phyloP scores from a whole-genome alignment of 208 protist genomes.

The Angomonas deanei region DNA sequence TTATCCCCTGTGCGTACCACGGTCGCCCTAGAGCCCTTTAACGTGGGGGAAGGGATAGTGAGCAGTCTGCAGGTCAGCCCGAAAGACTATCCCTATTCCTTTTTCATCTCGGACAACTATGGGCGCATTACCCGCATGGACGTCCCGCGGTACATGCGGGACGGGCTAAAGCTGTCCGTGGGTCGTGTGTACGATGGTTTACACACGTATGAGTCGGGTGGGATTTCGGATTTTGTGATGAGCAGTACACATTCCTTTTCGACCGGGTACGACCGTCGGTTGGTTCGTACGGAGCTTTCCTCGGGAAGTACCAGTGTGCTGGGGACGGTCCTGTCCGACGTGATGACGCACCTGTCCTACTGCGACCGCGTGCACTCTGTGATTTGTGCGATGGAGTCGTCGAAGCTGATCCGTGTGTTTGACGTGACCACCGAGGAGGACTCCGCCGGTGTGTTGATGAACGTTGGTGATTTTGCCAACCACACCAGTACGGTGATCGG shows the following conservation, averaged over 20 bases:
- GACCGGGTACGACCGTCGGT: slow-evolving; percentile 51
- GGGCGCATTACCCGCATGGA: slow-evolving; percentile 40
- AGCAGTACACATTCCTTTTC: slow-evolving; percentile 40
- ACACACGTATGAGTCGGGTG: slow-evolving; percentile 40
- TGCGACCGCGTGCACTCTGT: slow-evolving; percentile 12
- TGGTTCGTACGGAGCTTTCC: slow-evolving; percentile 36
- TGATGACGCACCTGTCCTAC: slow-evolving; percentile 30
- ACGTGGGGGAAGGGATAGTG: slow-evolving; percentile 26
- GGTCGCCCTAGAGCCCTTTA: slow-evolving; percentile 21
- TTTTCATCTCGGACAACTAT: slow-evolving; percentile 52
- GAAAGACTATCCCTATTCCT: slow-evolving; percentile 27
- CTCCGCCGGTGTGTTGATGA: slow-evolving; percentile 24
- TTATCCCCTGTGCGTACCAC: slow-evolving; percentile 19
- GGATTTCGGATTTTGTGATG: slow-evolving; percentile 62
- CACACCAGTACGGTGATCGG: slow-evolving; percentile 37
- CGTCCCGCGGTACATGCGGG: slow-evolving; percentile 21
- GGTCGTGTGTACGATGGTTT: slow-evolving; percentile 26
- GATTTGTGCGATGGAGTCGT: neutral
- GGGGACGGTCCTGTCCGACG: slow-evolving; percentile 9
- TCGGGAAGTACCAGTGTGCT: slow-evolving; percentile 24
- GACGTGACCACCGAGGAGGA: neutral
- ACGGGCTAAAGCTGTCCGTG: slow-evolving; percentile 22
- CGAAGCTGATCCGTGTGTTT: neutral
- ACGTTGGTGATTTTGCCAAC: slow-evolving; percentile 21
- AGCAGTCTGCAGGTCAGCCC: slow-evolving; percentile 28